Conservation (phyloP, 192 early-diverging fungal genomes). For the Podila clonocystis region DNA sequence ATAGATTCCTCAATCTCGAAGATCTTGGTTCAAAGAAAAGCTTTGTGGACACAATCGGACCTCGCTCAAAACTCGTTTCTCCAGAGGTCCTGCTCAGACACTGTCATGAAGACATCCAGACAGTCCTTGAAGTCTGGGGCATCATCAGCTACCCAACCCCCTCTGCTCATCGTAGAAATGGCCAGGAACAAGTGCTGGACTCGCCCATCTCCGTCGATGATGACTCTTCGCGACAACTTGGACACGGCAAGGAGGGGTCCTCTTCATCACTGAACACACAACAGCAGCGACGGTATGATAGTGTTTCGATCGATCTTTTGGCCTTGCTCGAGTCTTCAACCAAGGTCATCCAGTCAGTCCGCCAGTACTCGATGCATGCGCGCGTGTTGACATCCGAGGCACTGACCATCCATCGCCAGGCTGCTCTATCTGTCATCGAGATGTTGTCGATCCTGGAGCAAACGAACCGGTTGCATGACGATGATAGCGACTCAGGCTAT, state of each 20-base stretch:
- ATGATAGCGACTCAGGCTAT: constrained; percentile 27
- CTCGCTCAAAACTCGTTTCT: constrained; percentile 21
- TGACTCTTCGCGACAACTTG: constrained; percentile 13
- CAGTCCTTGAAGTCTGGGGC: constrained; percentile 58
- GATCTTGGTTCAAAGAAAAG: constrained; percentile 7
- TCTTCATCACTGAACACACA: constrained; percentile 22
- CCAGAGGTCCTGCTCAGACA: constrained; percentile 53
- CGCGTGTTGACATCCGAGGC: constrained; percentile 53
- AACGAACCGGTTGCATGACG: constrained; percentile 46
- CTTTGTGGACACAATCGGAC: constrained; percentile 26
- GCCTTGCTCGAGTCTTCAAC: constrained; percentile 59
- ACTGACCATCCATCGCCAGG: constrained; percentile 51
- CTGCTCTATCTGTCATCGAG: constrained; percentile 56
- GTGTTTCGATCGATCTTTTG: constrained; percentile 50
- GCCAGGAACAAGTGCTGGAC: constrained; percentile 28
- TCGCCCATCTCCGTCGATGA: constrained; percentile 34
- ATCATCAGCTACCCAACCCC: constrained; percentile 58
- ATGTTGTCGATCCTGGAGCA: constrained; percentile 61
- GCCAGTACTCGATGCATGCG: constrained; percentile 62
- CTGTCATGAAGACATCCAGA: constrained; percentile 62
- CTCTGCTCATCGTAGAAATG: constrained; percentile 7
- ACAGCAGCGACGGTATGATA: constrained; percentile 24
- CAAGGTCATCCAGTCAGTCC: constrained; percentile 60
- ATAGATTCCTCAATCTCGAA: constrained; percentile 9
- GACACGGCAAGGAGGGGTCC: constrained; percentile 25